Evolutionary conservation across 352 stramenopile species (phyloP).

Genomic region (Globisporangium heterothallicum): DNA sequence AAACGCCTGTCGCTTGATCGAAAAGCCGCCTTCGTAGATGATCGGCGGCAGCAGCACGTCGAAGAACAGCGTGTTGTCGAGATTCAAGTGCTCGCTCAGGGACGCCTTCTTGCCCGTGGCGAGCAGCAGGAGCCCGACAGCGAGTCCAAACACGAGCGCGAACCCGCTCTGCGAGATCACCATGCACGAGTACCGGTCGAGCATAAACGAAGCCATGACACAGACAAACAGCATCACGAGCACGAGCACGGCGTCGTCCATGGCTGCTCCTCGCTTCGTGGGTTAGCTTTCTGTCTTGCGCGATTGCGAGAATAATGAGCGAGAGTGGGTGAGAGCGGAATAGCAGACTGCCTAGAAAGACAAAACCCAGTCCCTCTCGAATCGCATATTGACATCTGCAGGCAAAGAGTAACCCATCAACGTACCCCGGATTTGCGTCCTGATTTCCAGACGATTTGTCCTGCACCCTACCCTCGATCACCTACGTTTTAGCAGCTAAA

Average conservation of each 20-base stretch:
- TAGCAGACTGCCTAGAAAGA: no score
- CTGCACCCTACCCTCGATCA: no score
- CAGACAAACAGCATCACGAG: slow-evolving; percentile 84
- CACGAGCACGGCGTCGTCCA: slow-evolving; percentile 81
- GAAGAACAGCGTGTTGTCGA: slow-evolving; percentile 87
- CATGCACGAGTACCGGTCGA: slow-evolving; percentile 82
- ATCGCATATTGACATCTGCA: no score
- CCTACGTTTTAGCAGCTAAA: no score
- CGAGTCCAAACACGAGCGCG: slow-evolving; percentile 73
- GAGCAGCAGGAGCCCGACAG: slow-evolving; percentile 66
- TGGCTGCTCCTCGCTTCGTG: no score
- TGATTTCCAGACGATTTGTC: no score
- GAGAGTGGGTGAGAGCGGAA: no score
- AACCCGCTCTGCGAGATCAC: slow-evolving; percentile 84
- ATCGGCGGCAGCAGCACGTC: slow-evolving; percentile 82
- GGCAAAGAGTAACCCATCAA: no score
- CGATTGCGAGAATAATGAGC: no score
- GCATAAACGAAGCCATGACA: slow-evolving; percentile 85
- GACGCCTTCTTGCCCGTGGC: slow-evolving; percentile 53
- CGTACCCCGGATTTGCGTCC: no score
- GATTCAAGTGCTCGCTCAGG: slow-evolving; percentile 74
- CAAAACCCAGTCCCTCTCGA: no score
- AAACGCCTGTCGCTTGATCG: slow-evolving; percentile 79
- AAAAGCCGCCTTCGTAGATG: slow-evolving; percentile 86
- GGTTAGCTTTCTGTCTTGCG: no score